Evolutionary conservation across 2,329 filamentous ascomycete genomes (phyloP), one percentile per base, ranked within the genome.

Genomic region (Botrytis squamosa): DNA sequence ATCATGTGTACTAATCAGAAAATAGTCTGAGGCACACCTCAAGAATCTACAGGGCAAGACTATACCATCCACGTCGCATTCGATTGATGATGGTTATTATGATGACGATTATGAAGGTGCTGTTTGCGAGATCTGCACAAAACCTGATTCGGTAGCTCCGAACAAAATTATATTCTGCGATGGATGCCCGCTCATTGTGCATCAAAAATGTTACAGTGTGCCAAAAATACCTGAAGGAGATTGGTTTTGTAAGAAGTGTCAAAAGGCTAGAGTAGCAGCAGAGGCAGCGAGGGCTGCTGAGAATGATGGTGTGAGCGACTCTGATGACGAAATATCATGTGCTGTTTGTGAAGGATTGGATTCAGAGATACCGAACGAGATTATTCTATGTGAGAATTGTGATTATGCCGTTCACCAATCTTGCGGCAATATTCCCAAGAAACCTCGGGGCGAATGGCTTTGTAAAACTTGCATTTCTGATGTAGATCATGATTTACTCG

Each of bases 371-470:
- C 87, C 87, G 1, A 91, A 91, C 78, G 85, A 89, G 78, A 91
- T 91, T 49, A 83, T 91, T 14, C 85, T 91, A 52, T 91, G 89
- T 81, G 89, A 91, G 76, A 86, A 85, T 71, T 91, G 90, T 82
- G 88, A 91, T 79, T 85, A 86, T 80, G 87, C 87, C 1, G 87
- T 88, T 60, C 89, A 91, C 77, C 88, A 91, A 78, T 84, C 86
- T 76, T 91, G 89, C 79, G 90, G 90, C 77, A 83, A 85, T 40
- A 83, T 91, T 52, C 82, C 84, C 0, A 84, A 85, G 60, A 87
- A 91, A 52, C 89, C 89, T 1, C 84, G 88, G 67, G 89, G 88
- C 10, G 89, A 91, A 74, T 91, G 89, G 89, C 83, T 89, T 64
- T 91, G 89, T 81, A 85, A 85, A 75, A 85, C 84, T 60, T 91